Base-by-base conservation (phyloP, 768 basidiomycete genomes). In the Serendipita sp. region DNA sequence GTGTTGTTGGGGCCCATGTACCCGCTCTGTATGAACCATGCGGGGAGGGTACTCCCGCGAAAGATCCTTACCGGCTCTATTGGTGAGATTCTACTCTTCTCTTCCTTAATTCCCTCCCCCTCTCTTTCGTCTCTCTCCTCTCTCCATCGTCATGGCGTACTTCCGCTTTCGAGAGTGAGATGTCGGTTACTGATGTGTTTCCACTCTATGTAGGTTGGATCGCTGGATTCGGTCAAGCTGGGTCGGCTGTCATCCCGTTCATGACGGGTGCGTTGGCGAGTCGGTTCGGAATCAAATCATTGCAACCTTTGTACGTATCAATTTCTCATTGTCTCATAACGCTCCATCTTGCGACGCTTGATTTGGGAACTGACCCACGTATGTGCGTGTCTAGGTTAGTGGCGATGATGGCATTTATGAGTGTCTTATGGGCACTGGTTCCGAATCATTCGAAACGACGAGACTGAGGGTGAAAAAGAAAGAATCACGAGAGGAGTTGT, bases 191-290 rank as follows among this genome's bases (percentile, higher is more conserved):
- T 3, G 62, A 60, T 24, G 16, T 65, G 22, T 38, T 64, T 11
- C 38, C 42, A 3, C 50, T 38, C 38, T 14, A 38, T 38, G 38
- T 64, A 64, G 65, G 74, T 17, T 73, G 72, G 71, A 75, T 75
- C 44, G 70, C 71, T 2, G 72, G 73, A 16, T 64, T 71, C 42
- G 26, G 60, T 13, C 83, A 85, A 68, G 81, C 85, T 2, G 88
- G 88, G 17, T 82, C 82, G 43, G 87, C 87, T 0, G 65, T 85
- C 4, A 68, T 89, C 3, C 87, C 88, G 0, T 88, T 90, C 67
- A 77, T 88, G 20, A 65, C 67, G 1, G 86, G 87, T 24, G 78
- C 82, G 1, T 77, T 90, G 26, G 80, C 87, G 3, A 76, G 77
- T 26, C 81, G 76, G 64, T 79, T 81, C 42, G 86, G 79, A 0